Evolutionary conservation across 2,329 filamentous ascomycete species (phyloP).

Genomic region (Madurella fahalii): DNA sequence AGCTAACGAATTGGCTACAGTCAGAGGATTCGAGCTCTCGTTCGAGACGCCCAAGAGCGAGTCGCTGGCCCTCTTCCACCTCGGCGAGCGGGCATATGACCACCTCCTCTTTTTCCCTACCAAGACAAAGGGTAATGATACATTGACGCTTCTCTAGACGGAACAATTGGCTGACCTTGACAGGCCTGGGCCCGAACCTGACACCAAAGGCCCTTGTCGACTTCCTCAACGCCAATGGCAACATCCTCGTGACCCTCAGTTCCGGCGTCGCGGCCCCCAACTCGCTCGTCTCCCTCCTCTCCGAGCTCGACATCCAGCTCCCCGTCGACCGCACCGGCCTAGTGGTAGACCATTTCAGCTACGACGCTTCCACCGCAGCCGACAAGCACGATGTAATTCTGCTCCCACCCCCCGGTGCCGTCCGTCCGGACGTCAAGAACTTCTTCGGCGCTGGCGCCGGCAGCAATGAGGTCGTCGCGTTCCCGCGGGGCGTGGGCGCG

Average conservation of each 20-base stretch:
- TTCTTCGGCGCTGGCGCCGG: slow-evolving; percentile 67
- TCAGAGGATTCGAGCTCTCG: slow-evolving; percentile 73
- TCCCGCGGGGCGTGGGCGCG: slow-evolving; percentile 78
- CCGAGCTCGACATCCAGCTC: slow-evolving; percentile 86
- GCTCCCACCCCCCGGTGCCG: slow-evolving; percentile 61
- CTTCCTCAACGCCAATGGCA: slow-evolving; percentile 87
- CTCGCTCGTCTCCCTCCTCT: slow-evolving; percentile 71
- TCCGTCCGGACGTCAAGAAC: slow-evolving; percentile 67
- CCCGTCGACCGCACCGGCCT: slow-evolving; percentile 78
- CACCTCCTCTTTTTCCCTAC: slow-evolving; percentile 85
- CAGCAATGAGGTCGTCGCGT: slow-evolving; percentile 60
- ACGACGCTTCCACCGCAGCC: slow-evolving; percentile 69
- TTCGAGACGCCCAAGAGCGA: slow-evolving; percentile 83
- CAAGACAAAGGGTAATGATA: slow-evolving; percentile 73
- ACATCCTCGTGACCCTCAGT: slow-evolving; percentile 82
- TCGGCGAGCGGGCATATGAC: slow-evolving; percentile 86
- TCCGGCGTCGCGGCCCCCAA: slow-evolving; percentile 65
- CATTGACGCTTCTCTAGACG: not conserved
- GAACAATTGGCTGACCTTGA: not conserved
- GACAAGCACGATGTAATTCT: slow-evolving; percentile 89
- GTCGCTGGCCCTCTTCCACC: slow-evolving; percentile 70
- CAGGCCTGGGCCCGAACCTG: slow-evolving; percentile 81
- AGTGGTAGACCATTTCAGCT: slow-evolving; percentile 94
- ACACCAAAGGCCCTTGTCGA: slow-evolving; percentile 83
- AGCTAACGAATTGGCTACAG: slow-evolving; percentile 45